Percentiles rank a stretch among this genome's conserved stretches.
Evolutionary conservation across 202 grass and related monocot species (phyloP).

Genomic region (Musa balbisiana): DNA sequence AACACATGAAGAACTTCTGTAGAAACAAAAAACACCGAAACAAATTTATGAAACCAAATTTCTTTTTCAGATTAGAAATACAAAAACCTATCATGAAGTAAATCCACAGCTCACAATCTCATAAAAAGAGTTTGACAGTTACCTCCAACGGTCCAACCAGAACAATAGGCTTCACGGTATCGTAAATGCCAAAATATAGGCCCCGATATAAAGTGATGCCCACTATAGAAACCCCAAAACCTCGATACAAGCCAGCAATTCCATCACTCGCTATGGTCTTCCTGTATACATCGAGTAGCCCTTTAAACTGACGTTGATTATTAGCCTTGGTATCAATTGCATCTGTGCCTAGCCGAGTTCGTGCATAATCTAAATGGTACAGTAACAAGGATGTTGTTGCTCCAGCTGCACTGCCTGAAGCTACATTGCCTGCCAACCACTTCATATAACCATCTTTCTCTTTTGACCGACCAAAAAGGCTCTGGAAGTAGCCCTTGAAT

Average conservation of each 20-base stretch:
- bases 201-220: conserved; percentile 86
- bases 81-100: too few relatives aligned
- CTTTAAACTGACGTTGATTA: conserved; percentile 55
- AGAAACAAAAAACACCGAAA: too few relatives aligned
- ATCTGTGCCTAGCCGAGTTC: conserved; percentile 78
- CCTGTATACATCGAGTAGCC: conserved; percentile 71
- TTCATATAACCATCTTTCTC: conserved; percentile 57
- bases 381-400: conserved; percentile 69
- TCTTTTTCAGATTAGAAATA: too few relatives aligned
- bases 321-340: conserved; percentile 44
- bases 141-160: conserved; percentile 77
- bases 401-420: conserved; percentile 70
- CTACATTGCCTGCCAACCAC: conserved; percentile 67
- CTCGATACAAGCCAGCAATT: conserved; percentile 69
- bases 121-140: conserved; percentile 7
- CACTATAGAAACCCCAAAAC: conserved; percentile 72
- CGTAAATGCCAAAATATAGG: conserved; percentile 87
- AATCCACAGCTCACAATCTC: background rate
- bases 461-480: conserved; percentile 53
- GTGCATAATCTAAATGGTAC: conserved; percentile 91
- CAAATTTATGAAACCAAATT: too few relatives aligned
- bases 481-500: conserved; percentile 85
- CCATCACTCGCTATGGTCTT: conserved; percentile 62
- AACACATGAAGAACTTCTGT: too few relatives aligned
- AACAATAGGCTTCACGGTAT: conserved; percentile 75